phyloP scores from a whole-genome alignment of 768 basidiomycete genomes.

The Pholiota microspora region DNA sequence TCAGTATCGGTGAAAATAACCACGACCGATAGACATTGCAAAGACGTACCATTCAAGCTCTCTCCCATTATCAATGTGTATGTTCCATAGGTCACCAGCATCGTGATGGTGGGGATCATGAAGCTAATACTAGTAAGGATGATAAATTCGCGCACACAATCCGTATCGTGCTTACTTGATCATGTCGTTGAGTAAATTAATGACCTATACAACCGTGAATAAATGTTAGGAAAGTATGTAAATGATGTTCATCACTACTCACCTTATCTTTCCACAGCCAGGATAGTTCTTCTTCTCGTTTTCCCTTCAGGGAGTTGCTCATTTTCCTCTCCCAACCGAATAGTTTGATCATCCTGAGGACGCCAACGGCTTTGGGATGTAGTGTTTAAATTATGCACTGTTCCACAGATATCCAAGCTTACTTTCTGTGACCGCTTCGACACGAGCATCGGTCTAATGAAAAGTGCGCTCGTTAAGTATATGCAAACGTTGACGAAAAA shows the following conservation, averaged over 20 bases:
- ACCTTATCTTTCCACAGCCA: slow-evolving; percentile 50
- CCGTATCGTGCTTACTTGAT: slow-evolving; percentile 7
- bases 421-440: slow-evolving; percentile 65
- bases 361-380: slow-evolving; percentile 42
- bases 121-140: slow-evolving; percentile 33
- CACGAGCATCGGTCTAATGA: slow-evolving; percentile 46
- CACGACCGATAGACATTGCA: not conserved
- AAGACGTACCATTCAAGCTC: slow-evolving; percentile 21
- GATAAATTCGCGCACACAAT: not conserved
- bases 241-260: not conserved
- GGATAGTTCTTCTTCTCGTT: slow-evolving; percentile 61
- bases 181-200: slow-evolving; percentile 12
- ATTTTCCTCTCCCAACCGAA: slow-evolving; percentile 70
- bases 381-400: not conserved
- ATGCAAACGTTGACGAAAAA: not conserved
- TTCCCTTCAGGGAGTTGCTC: slow-evolving; percentile 47
- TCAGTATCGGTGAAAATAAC: too few species aligned
- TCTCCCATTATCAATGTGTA: slow-evolving; percentile 42
- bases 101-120: slow-evolving; percentile 61
- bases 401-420: too few species aligned
- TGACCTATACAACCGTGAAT: slow-evolving; percentile 5
- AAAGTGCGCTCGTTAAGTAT: not conserved
- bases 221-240: not conserved
- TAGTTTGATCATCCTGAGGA: slow-evolving; percentile 72
- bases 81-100: slow-evolving; percentile 64